A percentile compares a stretch with the other conserved stretches of the same genome.
Evolutionary conservation across 2,329 filamentous ascomycete genomes (phyloP).

Genomic region (Pezicula radicicola): DNA sequence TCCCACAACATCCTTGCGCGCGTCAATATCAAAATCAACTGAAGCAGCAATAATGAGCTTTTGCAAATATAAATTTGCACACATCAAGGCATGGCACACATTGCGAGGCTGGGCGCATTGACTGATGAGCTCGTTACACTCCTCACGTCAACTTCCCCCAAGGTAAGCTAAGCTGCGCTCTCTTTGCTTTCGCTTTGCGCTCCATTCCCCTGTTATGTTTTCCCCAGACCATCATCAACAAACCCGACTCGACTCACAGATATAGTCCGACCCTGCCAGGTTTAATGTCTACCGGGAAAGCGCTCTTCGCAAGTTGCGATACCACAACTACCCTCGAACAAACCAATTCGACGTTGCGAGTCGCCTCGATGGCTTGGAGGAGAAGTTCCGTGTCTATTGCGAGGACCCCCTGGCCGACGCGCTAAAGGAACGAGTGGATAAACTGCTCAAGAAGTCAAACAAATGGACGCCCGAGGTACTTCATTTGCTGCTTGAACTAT

Average conservation of each 20-base stretch:
- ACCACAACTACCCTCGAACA: conserved; percentile 59
- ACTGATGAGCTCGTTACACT: conserved; percentile 69
- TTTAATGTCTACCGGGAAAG: conserved; percentile 46
- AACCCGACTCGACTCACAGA: background rate
- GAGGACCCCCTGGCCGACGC: conserved; percentile 77
- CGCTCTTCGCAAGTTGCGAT: conserved; percentile 47
- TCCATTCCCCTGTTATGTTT: background rate
- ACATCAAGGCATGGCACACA: conserved; percentile 60
- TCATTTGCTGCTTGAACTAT: conserved; percentile 75
- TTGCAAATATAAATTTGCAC: background rate
- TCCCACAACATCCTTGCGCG: background rate
- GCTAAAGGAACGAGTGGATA: conserved; percentile 54
- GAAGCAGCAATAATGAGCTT: background rate
- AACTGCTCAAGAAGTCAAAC: conserved; percentile 49
- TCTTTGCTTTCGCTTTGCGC: conserved; percentile 1
- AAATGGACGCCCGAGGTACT: conserved; percentile 79
- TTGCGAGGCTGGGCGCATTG: conserved; percentile 60
- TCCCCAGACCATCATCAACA: background rate
- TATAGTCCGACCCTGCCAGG: conserved; percentile 27
- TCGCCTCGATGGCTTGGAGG: conserved; percentile 69
- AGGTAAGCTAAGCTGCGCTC: conserved; percentile 37
- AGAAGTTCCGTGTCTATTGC: conserved; percentile 80
- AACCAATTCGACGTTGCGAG: conserved; percentile 73
- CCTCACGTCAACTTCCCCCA: conserved; percentile 51
- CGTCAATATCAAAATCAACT: background rate